Conservation (phyloP, 2,329 filamentous ascomycete genomes). For the Pseudocercospora pini-densiflorae region DNA sequence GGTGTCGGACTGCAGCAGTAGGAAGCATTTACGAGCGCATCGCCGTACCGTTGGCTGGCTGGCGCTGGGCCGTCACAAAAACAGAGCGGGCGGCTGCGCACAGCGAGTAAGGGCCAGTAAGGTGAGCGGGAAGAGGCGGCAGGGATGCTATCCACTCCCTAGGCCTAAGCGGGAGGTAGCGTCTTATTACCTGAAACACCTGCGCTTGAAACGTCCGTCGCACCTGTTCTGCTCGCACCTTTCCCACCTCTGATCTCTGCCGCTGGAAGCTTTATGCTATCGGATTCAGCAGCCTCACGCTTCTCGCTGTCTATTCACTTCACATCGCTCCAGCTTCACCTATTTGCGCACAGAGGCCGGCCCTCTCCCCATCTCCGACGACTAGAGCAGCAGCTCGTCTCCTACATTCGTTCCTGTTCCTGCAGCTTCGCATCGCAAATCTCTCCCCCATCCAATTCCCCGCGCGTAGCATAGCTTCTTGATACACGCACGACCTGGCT, state of each 20-base stretch:
- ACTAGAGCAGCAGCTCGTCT: slow-evolving; percentile 20
- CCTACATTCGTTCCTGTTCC: slow-evolving; percentile 20
- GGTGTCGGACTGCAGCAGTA: background rate
- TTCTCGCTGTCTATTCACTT: slow-evolving; percentile 1
- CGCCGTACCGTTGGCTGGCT: slow-evolving; percentile 6
- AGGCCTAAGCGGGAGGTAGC: background rate
- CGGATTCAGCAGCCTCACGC: background rate
- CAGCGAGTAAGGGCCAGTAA: slow-evolving; percentile 4
- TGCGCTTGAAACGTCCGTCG: slow-evolving; percentile 4
- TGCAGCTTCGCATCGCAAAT: background rate
- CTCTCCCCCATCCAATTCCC: background rate
- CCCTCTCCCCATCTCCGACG: slow-evolving; percentile 22
- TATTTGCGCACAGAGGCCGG: slow-evolving; percentile 29
- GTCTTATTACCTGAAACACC: slow-evolving; percentile 12
- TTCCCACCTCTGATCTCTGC: background rate
- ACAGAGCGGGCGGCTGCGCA: slow-evolving; percentile 1
- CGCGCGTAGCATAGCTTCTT: background rate
- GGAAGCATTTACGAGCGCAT: background rate
- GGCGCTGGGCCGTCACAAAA: background rate
- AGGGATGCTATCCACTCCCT: background rate
- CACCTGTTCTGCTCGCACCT: slow-evolving; percentile 2
- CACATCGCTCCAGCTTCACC: slow-evolving; percentile 7
- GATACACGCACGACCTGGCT: slow-evolving; percentile 27
- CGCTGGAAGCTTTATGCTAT: slow-evolving; percentile 5
- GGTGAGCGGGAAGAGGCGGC: background rate